phyloP scores from a whole-genome alignment of 2,329 filamentous ascomycete genomes.

The Trichoderma sp. region DNA sequence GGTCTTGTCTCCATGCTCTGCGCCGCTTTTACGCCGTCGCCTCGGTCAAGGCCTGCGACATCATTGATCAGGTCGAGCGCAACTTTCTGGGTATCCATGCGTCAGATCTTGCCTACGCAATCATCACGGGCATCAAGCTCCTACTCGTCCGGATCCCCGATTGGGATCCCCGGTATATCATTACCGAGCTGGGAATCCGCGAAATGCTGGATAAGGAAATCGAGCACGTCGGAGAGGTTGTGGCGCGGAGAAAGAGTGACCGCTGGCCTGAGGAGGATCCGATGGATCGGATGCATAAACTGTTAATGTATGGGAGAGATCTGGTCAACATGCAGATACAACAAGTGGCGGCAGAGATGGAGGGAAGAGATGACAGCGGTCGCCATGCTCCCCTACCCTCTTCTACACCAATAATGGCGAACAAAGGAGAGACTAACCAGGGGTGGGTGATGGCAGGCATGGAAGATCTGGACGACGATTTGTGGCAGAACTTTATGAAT shows the following conservation, averaged over 20 bases:
- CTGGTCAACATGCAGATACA: conserved; percentile 37
- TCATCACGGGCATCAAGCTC: conserved; percentile 53
- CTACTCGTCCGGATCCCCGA: conserved; percentile 50
- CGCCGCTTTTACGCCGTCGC: conserved; percentile 45
- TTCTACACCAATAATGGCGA: neutral
- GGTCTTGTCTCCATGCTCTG: conserved; percentile 48
- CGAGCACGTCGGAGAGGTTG: conserved; percentile 38
- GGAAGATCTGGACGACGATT: conserved; percentile 35
- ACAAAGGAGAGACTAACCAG: conserved; percentile 32
- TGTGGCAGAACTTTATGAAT: conserved; percentile 36
- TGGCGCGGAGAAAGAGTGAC: conserved; percentile 39
- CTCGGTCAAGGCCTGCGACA: conserved; percentile 37
- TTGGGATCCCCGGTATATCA: conserved; percentile 48
- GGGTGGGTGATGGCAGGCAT: conserved; percentile 33
- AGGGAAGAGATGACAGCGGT: neutral
- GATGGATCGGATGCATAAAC: conserved; percentile 39
- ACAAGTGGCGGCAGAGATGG: conserved; percentile 32
- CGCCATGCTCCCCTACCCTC: neutral
- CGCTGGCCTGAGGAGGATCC: conserved; percentile 39
- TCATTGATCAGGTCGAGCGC: conserved; percentile 37
- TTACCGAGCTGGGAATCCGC: conserved; percentile 43
- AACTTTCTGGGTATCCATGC: conserved; percentile 49
- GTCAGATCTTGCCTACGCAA: conserved; percentile 53
- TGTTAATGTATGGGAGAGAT: conserved; percentile 40
- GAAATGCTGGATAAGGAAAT: conserved; percentile 38